Percentiles rank a stretch among this genome's conserved stretches.
phyloP scores from a whole-genome alignment of 2,329 filamentous ascomycete species.

The Penicillium sp. region DNA sequence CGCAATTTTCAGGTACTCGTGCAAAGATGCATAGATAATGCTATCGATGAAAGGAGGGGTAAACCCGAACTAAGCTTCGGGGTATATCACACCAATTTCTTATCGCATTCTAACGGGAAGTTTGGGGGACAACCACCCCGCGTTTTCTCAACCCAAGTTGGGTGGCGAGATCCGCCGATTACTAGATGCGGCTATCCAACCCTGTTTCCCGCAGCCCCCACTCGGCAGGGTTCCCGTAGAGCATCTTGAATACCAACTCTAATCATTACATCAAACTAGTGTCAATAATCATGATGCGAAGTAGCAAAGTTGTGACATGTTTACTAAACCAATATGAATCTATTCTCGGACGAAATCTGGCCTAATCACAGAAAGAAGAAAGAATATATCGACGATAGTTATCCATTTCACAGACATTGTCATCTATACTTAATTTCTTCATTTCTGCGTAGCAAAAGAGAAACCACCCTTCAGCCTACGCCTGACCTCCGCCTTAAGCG shows the following conservation, averaged over 20 bases:
- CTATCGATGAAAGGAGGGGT: not conserved
- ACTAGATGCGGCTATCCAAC: not conserved
- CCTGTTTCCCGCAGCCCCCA: conserved; percentile 5
- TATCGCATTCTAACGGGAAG: too few species aligned
- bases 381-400: not conserved
- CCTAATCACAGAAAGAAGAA: too few species aligned
- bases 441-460: conserved; percentile 19
- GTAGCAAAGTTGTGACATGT: not conserved
- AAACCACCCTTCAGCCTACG: conserved; percentile 23
- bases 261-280: not conserved
- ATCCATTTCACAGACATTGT: conserved; percentile 10
- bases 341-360: not conserved
- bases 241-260: not conserved
- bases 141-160: not conserved
- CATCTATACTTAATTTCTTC: conserved; percentile 6
- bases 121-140: not conserved
- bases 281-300: not conserved
- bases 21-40: not conserved
- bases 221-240: conserved; percentile 23
- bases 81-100: not conserved
- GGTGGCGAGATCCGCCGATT: conserved; percentile 1
- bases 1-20: not conserved
- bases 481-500: conserved; percentile 35
- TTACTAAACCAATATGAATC: not conserved
- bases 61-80: not conserved